Evolutionary conservation across 106 monocot species (phyloP).

Genomic region (Agapanthus africanus): DNA sequence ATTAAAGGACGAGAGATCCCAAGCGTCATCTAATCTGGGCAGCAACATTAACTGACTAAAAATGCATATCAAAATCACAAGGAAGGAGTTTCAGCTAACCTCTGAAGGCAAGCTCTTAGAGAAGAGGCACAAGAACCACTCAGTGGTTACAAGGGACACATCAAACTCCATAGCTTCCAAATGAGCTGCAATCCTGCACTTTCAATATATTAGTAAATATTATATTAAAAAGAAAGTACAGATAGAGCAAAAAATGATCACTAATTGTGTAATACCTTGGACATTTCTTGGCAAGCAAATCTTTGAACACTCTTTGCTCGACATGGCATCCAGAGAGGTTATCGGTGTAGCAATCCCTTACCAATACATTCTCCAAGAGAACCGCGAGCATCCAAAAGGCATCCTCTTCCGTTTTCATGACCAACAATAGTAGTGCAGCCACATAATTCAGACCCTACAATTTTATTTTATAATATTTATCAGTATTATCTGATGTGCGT

Average conservation of each 20-base stretch:
- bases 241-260: background rate
- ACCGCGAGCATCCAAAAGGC: conserved; percentile 99
- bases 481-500: background rate
- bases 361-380: conserved; percentile 90
- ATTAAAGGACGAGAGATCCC: background rate
- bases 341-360: conserved; percentile 89
- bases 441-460: conserved; percentile 99
- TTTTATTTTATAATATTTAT: background rate
- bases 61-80: background rate
- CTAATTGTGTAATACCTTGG: conserved; percentile 45
- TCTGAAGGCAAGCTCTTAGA: conserved; percentile 97
- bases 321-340: conserved; percentile 98
- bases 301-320: conserved; percentile 94
- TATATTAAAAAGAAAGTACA: background rate
- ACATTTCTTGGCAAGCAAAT: conserved; percentile 87
- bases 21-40: too few species aligned
- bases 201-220: conserved; percentile 13
- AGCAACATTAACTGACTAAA: too few species aligned
- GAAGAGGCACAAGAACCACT: conserved; percentile 98
- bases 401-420: conserved; percentile 95
- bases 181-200: conserved; percentile 75
- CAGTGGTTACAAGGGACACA: conserved; percentile 82
- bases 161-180: conserved; percentile 87
- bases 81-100: conserved; percentile 25
- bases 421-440: conserved; percentile 80